phyloP scores from a whole-genome alignment of 2,329 filamentous ascomycete genomes.

The Acrodontium crateriforme region DNA sequence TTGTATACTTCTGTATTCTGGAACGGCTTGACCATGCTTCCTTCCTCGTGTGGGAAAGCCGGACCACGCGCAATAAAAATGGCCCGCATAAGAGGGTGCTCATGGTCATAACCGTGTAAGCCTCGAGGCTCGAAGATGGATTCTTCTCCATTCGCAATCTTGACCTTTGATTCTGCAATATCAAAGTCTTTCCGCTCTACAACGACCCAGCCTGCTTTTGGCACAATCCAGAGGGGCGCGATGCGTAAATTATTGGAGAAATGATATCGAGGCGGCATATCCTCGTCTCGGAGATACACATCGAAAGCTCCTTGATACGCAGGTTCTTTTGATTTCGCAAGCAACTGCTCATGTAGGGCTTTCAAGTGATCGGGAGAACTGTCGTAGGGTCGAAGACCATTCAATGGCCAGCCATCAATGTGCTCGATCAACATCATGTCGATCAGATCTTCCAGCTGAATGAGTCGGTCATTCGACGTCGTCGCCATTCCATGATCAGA shows the following conservation, averaged over 20 bases:
- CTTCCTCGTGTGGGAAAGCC: constrained; percentile 74
- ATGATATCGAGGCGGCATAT: constrained; percentile 89
- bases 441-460: constrained; percentile 82
- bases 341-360: constrained; percentile 46
- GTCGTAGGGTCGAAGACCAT: constrained; percentile 71
- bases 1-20: constrained; percentile 96
- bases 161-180: constrained; percentile 51
- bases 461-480: constrained; percentile 62
- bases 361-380: constrained; percentile 43
- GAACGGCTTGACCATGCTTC: constrained; percentile 64
- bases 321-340: constrained; percentile 41
- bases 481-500: constrained; percentile 98
- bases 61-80: constrained; percentile 89
- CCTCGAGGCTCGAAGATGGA: constrained; percentile 66
- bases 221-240: constrained; percentile 87
- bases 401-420: constrained; percentile 86
- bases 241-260: constrained; percentile 81
- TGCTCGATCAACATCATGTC: constrained; percentile 66
- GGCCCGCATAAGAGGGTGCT: constrained; percentile 88
- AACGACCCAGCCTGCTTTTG: constrained; percentile 84
- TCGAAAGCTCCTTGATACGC: constrained; percentile 58
- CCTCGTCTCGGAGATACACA: constrained; percentile 69
- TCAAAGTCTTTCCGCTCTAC: constrained; percentile 70
- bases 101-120: constrained; percentile 87
- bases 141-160: no score